Percentiles rank a stretch among this genome's conserved stretches.
Conservation (phyloP, 2,329 filamentous ascomycete species). For the Colletotrichum sp. region DNA sequence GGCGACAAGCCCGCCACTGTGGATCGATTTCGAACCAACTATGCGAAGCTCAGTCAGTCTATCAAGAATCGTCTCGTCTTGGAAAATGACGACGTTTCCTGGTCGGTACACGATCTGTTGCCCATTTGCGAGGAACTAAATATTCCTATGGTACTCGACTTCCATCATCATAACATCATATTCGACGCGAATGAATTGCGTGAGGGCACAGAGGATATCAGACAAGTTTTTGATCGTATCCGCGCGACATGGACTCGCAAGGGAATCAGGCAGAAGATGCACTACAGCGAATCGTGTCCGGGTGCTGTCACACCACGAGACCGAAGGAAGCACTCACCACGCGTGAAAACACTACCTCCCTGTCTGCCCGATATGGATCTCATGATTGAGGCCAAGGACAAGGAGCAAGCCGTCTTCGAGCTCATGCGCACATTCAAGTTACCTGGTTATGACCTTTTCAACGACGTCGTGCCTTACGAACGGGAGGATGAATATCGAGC, state of each 20-base stretch:
- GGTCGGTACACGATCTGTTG: slow-evolving; percentile 89
- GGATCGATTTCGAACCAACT: slow-evolving; percentile 79
- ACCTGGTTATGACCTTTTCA: slow-evolving; percentile 77
- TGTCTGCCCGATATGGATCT: slow-evolving; percentile 86
- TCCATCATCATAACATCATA: slow-evolving; percentile 93
- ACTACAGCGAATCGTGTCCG: slow-evolving; percentile 84
- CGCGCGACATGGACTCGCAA: slow-evolving; percentile 84
- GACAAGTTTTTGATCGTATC: slow-evolving; percentile 76
- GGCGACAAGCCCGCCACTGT: slow-evolving; percentile 84
- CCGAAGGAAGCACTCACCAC: slow-evolving; percentile 82
- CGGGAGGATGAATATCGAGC: slow-evolving; percentile 76
- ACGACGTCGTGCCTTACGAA: slow-evolving; percentile 78
- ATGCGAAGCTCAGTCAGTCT: slow-evolving; percentile 66
- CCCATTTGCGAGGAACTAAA: slow-evolving; percentile 93
- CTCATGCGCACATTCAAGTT: slow-evolving; percentile 89
- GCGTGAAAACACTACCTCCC: slow-evolving; percentile 81
- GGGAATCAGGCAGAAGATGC: slow-evolving; percentile 91
- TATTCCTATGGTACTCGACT: slow-evolving; percentile 91
- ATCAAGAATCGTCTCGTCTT: slow-evolving; percentile 84
- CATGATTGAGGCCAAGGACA: slow-evolving; percentile 99
- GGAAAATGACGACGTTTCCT: slow-evolving; percentile 93
- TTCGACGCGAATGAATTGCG: slow-evolving; percentile 76
- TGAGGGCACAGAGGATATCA: slow-evolving; percentile 86
- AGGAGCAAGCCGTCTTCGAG: slow-evolving; percentile 95
- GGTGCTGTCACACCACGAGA: slow-evolving; percentile 80